Percentiles rank a stretch among this genome's conserved stretches.
Conservation (phyloP, 139 green algal species). For the Chlorella sorokiniana region DNA sequence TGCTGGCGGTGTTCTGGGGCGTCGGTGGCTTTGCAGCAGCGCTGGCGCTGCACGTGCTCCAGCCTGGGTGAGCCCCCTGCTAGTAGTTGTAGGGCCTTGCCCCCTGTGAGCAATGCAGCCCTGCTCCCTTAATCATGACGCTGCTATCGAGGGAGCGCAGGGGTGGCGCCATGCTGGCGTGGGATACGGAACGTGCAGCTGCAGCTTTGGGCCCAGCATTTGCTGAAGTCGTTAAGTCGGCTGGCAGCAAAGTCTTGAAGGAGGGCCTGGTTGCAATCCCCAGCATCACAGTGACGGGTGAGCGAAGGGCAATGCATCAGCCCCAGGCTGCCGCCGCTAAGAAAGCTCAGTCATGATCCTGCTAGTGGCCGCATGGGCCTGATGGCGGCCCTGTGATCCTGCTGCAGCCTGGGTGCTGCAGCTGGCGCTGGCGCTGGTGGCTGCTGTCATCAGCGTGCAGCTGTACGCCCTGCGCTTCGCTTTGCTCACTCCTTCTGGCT, state of each 20-base stretch:
- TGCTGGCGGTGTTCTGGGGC: conserved; percentile 13
- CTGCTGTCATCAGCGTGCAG: conserved; percentile 15
- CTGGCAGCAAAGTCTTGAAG: neutral
- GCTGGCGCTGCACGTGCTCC: conserved; percentile 20
- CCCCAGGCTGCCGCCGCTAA: no score
- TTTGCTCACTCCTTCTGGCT: conserved; percentile 30
- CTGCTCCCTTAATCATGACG: neutral
- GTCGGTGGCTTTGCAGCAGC: conserved; percentile 14
- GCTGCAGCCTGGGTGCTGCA: conserved; percentile 13
- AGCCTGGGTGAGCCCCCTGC: conserved; percentile 15
- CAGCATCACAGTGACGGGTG: neutral
- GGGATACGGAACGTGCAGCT: conserved; percentile 8
- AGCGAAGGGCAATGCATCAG: no score
- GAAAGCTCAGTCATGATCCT: neutral
- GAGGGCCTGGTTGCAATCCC: neutral
- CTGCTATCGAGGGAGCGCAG: neutral
- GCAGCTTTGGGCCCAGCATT: conserved; percentile 1
- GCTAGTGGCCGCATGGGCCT: no score
- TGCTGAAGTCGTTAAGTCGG: neutral
- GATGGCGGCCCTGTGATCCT: neutral
- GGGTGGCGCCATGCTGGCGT: neutral
- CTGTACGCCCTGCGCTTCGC: conserved; percentile 36
- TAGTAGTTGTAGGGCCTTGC: no score
- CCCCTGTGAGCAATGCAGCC: no score
- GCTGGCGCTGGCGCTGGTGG: conserved; percentile 1